A percentile compares a stretch with the other conserved stretches of the same genome.
phyloP scores from a whole-genome alignment of 352 stramenopile genomes.

The Pythium coloratum region DNA sequence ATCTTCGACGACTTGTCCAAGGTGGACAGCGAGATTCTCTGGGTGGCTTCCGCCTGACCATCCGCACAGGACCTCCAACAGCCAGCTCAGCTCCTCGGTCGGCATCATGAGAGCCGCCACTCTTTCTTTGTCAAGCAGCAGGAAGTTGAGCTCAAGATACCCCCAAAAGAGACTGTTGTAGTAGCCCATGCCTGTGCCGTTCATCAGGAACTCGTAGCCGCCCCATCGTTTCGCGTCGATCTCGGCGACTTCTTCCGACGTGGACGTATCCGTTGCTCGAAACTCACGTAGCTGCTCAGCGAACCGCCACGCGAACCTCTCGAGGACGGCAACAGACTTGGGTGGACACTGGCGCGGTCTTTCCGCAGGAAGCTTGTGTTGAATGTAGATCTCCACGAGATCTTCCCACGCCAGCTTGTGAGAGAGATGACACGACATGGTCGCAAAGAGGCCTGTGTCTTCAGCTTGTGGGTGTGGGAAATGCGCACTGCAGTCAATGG shows the following conservation, averaged over 20 bases:
- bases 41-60: neutral
- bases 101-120: neutral
- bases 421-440: neutral
- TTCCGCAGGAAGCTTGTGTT: neutral
- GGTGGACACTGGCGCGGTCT: neutral
- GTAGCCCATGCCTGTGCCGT: neutral
- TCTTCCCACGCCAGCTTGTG: neutral
- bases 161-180: slow-evolving; percentile 1
- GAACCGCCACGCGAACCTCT: neutral
- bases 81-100: neutral
- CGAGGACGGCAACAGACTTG: neutral
- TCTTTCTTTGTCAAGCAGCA: neutral
- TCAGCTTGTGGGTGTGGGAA: too few relatives aligned
- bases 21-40: neutral
- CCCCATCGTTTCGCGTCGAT: neutral
- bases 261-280: neutral
- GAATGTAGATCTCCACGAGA: neutral
- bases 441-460: neutral
- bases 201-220: neutral
- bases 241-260: neutral
- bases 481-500: too few relatives aligned
- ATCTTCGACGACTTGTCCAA: neutral
- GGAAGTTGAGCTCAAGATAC: neutral
- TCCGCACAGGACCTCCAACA: neutral
- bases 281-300: neutral